Base-by-base conservation (phyloP, 73 alveolate genomes). In the Breviolum minutum region DNA sequence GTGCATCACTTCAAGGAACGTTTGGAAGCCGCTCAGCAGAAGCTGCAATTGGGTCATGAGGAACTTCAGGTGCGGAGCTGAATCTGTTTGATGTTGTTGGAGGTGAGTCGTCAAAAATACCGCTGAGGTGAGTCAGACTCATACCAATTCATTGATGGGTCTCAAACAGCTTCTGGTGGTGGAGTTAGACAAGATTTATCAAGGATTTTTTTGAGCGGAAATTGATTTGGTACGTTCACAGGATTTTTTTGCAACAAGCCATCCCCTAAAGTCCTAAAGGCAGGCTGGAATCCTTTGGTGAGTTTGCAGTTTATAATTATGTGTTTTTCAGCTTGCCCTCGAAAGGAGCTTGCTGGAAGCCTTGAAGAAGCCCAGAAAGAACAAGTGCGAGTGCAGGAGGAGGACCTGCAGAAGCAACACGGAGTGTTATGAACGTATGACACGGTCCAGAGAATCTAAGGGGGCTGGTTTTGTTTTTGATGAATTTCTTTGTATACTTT, bases 1-100 rank as follows among this genome's bases (percentile, higher is more conserved):
- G 97, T 90, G 71, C 5, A 30, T 22, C 88, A 69, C 63, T 73
- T 69, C 88, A 73, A 90, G 64, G 97, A 90, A 29, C 97, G 97
- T 8, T n/a, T 90, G 66, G 97, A 90, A 12, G 61, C 20, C 20
- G 87, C 85, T 2, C 87, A 71, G 76, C 97, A 90, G 32, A 70
- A 54, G 87, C 87, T 90, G 97, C 94, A 86, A 19, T 8, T 86
- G 29, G 94, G 79, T 29, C 94, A 62, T 11, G 81, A 86, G 80
- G 94, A 86, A 79, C 77, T 61, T n/a, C 94, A 80, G 88, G 88
- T 13, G 40, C n/a, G 81, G 40, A 71, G 32, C 81, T 1, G 81
- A 40, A 40, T 40, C 54, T 3, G 54, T 40, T 40, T 40, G 5
- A 0, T 40, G 54, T 60, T n/a, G 81, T 71, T 17, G 5, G 29